phyloP scores from a whole-genome alignment of 2,329 filamentous ascomycete species.

The Nemania sp. region DNA sequence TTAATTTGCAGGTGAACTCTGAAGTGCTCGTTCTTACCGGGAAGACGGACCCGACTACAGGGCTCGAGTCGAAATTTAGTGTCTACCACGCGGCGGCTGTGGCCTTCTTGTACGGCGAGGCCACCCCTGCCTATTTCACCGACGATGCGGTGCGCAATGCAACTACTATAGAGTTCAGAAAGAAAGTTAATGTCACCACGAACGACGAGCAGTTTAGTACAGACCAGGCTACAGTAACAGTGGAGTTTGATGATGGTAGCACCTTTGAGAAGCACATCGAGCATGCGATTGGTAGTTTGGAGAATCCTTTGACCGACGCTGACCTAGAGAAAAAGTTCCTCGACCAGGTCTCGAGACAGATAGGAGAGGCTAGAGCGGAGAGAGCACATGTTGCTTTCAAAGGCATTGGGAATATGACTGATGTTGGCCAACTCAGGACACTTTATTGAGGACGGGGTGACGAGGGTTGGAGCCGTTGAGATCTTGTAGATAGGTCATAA shows the following conservation, averaged over 20 bases:
- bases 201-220: constrained; percentile 54
- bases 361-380: constrained; percentile 54
- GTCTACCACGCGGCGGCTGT: constrained; percentile 66
- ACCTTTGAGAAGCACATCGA: constrained; percentile 57
- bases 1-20: constrained; percentile 62
- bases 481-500: not conserved
- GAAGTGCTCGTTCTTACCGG: constrained; percentile 65
- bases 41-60: constrained; percentile 61
- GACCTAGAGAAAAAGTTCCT: constrained; percentile 63
- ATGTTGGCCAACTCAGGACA: constrained; percentile 43
- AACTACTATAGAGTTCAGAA: constrained; percentile 50
- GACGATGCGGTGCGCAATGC: constrained; percentile 59
- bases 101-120: constrained; percentile 61
- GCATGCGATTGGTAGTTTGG: constrained; percentile 63
- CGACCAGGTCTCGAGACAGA: constrained; percentile 58
- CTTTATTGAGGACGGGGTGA: constrained; percentile 35
- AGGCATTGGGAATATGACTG: constrained; percentile 49
- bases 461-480: not conserved
- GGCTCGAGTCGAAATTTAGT: constrained; percentile 66
- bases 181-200: constrained; percentile 58
- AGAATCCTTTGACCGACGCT: constrained; percentile 57
- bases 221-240: constrained; percentile 54
- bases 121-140: constrained; percentile 64
- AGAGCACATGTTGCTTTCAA: constrained; percentile 52
- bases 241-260: constrained; percentile 54